Evolutionary conservation across 169 alveolate species (phyloP), one percentile per base, ranked within the genome.

Genomic region (Plasmodium vivax): DNA sequence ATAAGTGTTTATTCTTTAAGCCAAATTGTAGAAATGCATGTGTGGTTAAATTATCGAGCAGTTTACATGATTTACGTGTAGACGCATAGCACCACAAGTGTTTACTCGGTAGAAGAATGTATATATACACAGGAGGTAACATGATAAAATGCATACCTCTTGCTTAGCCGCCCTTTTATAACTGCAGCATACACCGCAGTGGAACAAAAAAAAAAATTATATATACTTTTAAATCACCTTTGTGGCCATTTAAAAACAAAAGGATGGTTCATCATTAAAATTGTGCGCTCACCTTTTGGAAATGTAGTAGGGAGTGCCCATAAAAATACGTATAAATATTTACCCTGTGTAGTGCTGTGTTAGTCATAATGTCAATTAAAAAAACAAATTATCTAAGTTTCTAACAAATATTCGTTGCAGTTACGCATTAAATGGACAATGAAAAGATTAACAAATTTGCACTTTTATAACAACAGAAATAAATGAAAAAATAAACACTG

Each of bases 391-490:
- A 68, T 19, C 77, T 68, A 68, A 68, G 38, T 27, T 68, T 0
- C 38, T 19, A 68, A 27, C 77, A 68, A 8, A 68, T 68, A 68
- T 27, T 27, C 27, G 77, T 23, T 62, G 75, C 34, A 68, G 38
- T 30, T 30, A 68, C 38, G 14, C n/a, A 30, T 68, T 68, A 68
- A 68, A 68, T 68, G 77, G 41, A 68, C 12, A 79, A 80, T 80
- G 43, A 6, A 38, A 41, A 41, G 71, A 32, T 80, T 80, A 80
- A 36, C 19, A 38, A 80, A 41, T 3, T 43, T 41, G 47, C 56
- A 19, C 85, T 19, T n/a, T 80, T 45, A 32, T n/a, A 80, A 80
- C 71, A 80, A 43, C 51, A 38, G 30, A 80, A 80, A 80, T 80
- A 80, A 80, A 41, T 43, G 27, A 41, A 43, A 80, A 80, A 80